Conservation (phyloP, 495 filamentous ascomycete genomes). For the Aspergillus homomorphus region DNA sequence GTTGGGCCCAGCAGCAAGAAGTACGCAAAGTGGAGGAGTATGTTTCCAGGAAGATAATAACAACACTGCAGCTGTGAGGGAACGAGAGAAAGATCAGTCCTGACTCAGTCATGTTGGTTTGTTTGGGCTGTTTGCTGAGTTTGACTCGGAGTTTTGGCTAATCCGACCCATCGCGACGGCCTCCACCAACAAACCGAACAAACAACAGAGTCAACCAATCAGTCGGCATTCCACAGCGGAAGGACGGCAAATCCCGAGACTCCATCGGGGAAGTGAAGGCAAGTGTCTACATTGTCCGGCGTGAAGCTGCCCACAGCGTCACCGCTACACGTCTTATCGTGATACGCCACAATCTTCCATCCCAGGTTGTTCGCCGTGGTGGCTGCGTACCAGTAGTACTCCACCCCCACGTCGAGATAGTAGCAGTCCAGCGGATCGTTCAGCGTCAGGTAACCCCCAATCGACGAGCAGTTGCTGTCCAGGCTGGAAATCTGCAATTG, state of each 20-base stretch:
- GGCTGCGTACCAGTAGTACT: neutral
- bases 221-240: conserved; percentile 12
- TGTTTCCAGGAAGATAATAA: no score
- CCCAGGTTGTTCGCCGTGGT: neutral
- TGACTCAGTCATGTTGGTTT: no score
- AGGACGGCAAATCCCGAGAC: neutral
- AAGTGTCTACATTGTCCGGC: neutral
- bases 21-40: no score
- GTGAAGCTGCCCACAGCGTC: neutral
- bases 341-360: neutral
- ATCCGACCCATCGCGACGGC: no score
- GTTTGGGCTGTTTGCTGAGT: no score
- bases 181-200: no score
- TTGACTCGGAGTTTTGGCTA: no score
- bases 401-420: neutral
- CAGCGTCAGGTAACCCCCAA: neutral
- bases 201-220: neutral
- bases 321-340: neutral
- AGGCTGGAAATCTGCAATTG: neutral
- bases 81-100: no score
- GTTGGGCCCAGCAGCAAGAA: no score
- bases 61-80: no score
- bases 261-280: neutral
- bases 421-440: neutral
- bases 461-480: neutral